phyloP scores from a whole-genome alignment of 805 yeast species.

The Candida insectalens region DNA sequence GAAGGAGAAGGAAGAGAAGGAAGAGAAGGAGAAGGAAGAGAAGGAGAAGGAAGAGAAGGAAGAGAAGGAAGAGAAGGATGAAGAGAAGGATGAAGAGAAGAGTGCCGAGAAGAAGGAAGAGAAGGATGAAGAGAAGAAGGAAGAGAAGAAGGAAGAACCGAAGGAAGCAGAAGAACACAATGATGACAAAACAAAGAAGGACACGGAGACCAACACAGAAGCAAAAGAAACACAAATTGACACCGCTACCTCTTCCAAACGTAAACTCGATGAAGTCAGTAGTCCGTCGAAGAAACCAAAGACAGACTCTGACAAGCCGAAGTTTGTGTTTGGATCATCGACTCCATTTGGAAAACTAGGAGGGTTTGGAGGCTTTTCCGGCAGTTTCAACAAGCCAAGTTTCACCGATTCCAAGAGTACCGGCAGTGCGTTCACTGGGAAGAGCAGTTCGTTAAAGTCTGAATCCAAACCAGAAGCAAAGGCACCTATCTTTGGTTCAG shows the following conservation, averaged over 20 bases:
- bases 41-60: neutral
- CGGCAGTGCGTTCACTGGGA: neutral
- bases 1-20: neutral
- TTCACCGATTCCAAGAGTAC: slow-evolving; percentile 20
- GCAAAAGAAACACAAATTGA: slow-evolving; percentile 3
- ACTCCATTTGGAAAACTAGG: slow-evolving; percentile 38
- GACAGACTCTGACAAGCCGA: slow-evolving; percentile 22
- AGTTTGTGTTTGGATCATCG: slow-evolving; percentile 47
- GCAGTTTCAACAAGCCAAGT: slow-evolving; percentile 23
- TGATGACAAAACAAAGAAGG: neutral
- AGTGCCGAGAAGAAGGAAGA: neutral
- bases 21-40: neutral
- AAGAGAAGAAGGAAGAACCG: neutral
- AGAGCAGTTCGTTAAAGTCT: neutral
- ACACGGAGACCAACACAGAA: neutral
- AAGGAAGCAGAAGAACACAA: neutral
- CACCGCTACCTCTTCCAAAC: too few relatives aligned
- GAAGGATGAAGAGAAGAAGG: neutral
- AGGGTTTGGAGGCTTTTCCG: slow-evolving; percentile 26
- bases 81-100: neutral
- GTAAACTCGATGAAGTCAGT: slow-evolving; percentile 4
- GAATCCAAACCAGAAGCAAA: slow-evolving; percentile 6
- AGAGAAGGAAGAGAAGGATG: neutral
- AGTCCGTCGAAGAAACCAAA: slow-evolving; percentile 1
- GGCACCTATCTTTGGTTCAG: slow-evolving; percentile 31